Base-by-base conservation (phyloP, 495 filamentous ascomycete species). In the Opeltia flavorubescens region DNA sequence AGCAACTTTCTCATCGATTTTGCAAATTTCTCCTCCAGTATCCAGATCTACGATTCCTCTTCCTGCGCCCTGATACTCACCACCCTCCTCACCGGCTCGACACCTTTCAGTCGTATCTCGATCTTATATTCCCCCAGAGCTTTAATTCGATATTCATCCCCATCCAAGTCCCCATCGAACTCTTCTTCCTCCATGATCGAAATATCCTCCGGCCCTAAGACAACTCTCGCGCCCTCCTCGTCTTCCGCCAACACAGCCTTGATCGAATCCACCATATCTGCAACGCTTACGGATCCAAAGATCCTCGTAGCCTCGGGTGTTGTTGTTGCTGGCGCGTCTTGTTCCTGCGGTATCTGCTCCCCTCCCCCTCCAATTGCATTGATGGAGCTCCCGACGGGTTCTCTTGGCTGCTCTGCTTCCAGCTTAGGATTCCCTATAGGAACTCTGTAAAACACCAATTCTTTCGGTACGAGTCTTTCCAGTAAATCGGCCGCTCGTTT, bases 271-370 rank as follows among this genome's bases (percentile, higher is more conserved):
- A 61, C 66, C 35, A 81, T 67, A 58, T 81, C 77, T 4, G 52
- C 55, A 4, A 67, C 66, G 12, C 71, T 65, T 23, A 81, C 75
- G 2, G 74, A 76, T 12, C 77, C 77, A 47, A 72, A 76, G 38
- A 80, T 78, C 18, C 18, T 21, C 2, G 62, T 51, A 5, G 33
- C 54, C 17, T 50, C 11, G 13, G 33, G 35, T 15, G 51, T 43
- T 25, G 63, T 57, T 11, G 55, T 18, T 17, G 47, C 21, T 18
- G 62, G 55, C n/a, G 50, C 28, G 20, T 46, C 15, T 30, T 54
- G 44, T 20, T 55, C 50, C 40, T 56, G 55, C 11, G 56, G 56
- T 5, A 55, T 48, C 5, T 60, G 46, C 18, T 50, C 47, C 25
- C 43, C 46, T 25, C 52, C 45, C 24, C 51, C 43, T n/a, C 49